Evolutionary conservation across 2,329 filamentous ascomycete genomes (phyloP), one percentile per base, ranked within the genome.

Genomic region (Sodiomyces alkalinus): DNA sequence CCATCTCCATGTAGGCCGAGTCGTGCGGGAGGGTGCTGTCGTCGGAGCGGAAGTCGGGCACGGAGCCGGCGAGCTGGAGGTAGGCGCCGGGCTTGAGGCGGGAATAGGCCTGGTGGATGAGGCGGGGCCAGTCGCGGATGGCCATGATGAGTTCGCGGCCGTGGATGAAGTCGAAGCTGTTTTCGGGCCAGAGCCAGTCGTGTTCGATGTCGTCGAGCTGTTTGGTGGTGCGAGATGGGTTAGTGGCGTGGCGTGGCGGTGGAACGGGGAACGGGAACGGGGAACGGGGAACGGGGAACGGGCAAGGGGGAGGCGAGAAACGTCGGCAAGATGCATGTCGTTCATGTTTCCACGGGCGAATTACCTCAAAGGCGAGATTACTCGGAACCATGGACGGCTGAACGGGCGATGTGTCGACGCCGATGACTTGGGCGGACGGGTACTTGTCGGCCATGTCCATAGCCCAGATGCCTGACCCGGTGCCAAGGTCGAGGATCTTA

Each of bases 371-470:
- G n/a, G n/a, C n/a, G n/a, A n/a, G n/a, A n/a, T n/a, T n/a, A n/a
- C n/a, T n/a, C n/a, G 50, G 48, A 2, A 74, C 60, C 50, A 63
- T 64, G 19, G 46, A 48, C 1, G 66, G 64, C 39, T 72, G 67
- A 11, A 69, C 65, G 2, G 67, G 64, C 5, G 60, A 65, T 9
- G 72, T 55, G 39, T 73, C 67, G 3, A 62, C 65, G 20, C 66
- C 67, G 16, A 56, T 53, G 0, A 73, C 63, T 37, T 71, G 64
- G 41, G 64, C 68, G 19, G 55, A 45, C 5, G 64, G 64, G 38
- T 55, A 64, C 19, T 52, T 39, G 41, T 71, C 65, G 10, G 62
- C 67, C 52, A 71, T 39, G 33, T 59, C 54, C 8, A 60, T 55
- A 2, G 55, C 55, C 56, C 64, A 68, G 30, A 64, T 63, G 2